phyloP scores from a whole-genome alignment of 2,329 filamentous ascomycete genomes.

The Cephalotrichum gorgonifer region DNA sequence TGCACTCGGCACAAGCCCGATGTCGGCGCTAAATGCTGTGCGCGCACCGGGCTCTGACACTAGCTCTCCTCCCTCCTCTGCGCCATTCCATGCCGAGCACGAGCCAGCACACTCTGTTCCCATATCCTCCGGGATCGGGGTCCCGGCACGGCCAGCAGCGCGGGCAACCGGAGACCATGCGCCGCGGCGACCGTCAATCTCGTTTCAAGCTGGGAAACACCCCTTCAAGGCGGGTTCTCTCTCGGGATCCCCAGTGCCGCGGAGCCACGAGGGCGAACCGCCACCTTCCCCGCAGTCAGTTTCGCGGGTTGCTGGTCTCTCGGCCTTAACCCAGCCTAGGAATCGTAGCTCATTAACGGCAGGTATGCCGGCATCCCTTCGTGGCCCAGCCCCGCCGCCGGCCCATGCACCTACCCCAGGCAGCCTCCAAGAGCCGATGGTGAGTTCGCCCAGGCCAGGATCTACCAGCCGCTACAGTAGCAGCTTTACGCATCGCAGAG shows the following conservation, averaged over 20 bases:
- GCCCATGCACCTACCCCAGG: slow-evolving; percentile 38
- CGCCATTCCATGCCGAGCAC: slow-evolving; percentile 27
- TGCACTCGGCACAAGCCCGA: slow-evolving; percentile 69
- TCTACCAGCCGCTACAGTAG: slow-evolving; percentile 82
- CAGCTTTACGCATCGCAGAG: slow-evolving; percentile 81
- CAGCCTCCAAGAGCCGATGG: slow-evolving; percentile 23
- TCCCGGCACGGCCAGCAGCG: slow-evolving; percentile 2
- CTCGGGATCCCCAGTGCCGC: slow-evolving; percentile 69
- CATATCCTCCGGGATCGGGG: slow-evolving; percentile 23
- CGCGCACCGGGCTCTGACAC: slow-evolving; percentile 50
- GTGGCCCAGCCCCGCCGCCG: slow-evolving; percentile 52
- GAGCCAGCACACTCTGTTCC: slow-evolving; percentile 43
- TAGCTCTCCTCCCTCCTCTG: slow-evolving; percentile 45
- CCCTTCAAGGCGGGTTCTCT: slow-evolving; percentile 94
- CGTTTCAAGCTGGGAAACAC: slow-evolving; percentile 78
- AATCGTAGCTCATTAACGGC: slow-evolving; percentile 65
- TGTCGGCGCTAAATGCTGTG: slow-evolving; percentile 69
- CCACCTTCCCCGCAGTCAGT: slow-evolving; percentile 47
- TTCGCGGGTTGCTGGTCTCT: slow-evolving; percentile 4
- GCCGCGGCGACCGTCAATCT: slow-evolving; percentile 63
- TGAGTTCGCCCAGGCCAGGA: slow-evolving; percentile 68
- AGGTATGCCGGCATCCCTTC: slow-evolving; percentile 63
- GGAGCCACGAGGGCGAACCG: slow-evolving; percentile 36
- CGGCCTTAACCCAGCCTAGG: slow-evolving; percentile 17
- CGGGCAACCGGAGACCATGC: slow-evolving; percentile 4